Base-by-base conservation (phyloP, 1,284 basidiomycete genomes). In the Rhodotorula sp. region DNA sequence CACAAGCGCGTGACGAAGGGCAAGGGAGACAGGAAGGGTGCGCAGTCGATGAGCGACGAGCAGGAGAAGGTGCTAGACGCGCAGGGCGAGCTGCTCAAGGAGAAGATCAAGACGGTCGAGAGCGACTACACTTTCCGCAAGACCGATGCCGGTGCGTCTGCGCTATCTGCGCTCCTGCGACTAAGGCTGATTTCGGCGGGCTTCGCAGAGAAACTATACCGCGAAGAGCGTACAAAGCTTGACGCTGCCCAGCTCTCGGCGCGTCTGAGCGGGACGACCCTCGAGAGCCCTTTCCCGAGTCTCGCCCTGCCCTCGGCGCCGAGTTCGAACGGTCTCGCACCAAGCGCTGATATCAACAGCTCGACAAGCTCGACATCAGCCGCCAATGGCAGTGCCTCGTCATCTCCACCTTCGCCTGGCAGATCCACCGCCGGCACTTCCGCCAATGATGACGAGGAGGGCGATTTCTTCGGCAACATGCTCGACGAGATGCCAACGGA, bases 381-480 rank as follows among this genome's bases (percentile, higher is more conserved):
- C 10, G 40, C 26, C 26, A 63, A 59, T 40, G 62, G 53, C 15
- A 44, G 13, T 3, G 6, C 61, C 9, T 40, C 61, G 1, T 46
- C 52, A 1, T 46, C 47, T 22, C 61, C 48, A 11, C 50, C 48
- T 2, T 56, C 48, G 24, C 61, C 53, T 9, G 40, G 15, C 24
- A 28, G 20, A n/a, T 40, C 55, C 30, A 50, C 46, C n/a, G 62
- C 30, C 44, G 65, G 22, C 4, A 30, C 18, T 11, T 26, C 46
- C n/a, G 37, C 46, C 2, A 59, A 67, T 7, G 63, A 64, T 15
- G 74, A 73, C 16, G 72, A 80, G 78, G 52, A 79, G 77, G 76
- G 81, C 76, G 79, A 81, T 11, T 78, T 97, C 57, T 87, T 97
- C 72, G 85, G 85, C 22, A 88, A 86, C 59, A 82, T 95, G 70